Percentiles rank a stretch among this genome's conserved stretches.
These are phyloP conservation scores for Yarrowia yakushimensis DNA, from an alignment of 805 yeast species.

Conservation along the genomic window DNA sequence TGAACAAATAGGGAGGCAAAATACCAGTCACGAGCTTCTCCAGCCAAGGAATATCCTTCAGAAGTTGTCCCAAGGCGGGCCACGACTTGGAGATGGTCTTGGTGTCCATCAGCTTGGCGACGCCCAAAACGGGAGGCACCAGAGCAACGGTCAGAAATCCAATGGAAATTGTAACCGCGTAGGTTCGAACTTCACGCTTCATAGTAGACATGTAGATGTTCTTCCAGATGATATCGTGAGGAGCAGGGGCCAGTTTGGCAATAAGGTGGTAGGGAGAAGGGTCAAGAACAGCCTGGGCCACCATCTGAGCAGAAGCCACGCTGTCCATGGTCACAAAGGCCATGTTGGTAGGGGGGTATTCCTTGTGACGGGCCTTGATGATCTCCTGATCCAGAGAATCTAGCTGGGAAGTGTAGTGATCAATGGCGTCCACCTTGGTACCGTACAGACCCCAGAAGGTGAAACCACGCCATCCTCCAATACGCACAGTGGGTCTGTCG, in stretches of 20 bases:
- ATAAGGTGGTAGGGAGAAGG: slow-evolving; percentile 82
- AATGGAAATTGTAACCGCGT: slow-evolving; percentile 61
- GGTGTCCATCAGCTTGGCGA: slow-evolving; percentile 77
- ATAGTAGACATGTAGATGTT: slow-evolving; percentile 76
- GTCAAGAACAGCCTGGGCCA: slow-evolving; percentile 91
- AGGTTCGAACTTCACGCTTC: slow-evolving; percentile 63
- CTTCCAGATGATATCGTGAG: slow-evolving; percentile 92
- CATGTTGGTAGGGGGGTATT: slow-evolving; percentile 78
- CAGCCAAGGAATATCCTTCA: slow-evolving; percentile 66
- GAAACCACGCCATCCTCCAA: slow-evolving; percentile 41
- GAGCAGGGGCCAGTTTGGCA: slow-evolving; percentile 88
- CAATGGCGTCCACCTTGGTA: slow-evolving; percentile 73
- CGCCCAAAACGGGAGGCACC: slow-evolving; percentile 76
- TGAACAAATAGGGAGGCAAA: slow-evolving; percentile 86
- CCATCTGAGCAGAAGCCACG: slow-evolving; percentile 93
- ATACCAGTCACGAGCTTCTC: slow-evolving; percentile 79
- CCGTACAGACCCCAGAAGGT: slow-evolving; percentile 59
- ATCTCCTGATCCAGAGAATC: slow-evolving; percentile 71
- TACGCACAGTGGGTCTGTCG: slow-evolving; percentile 59
- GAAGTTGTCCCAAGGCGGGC: slow-evolving; percentile 72
- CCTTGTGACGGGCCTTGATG: slow-evolving; percentile 55
- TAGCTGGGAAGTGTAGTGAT: slow-evolving; percentile 65
- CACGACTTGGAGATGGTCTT: slow-evolving; percentile 75
- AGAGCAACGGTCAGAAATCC: slow-evolving; percentile 67
- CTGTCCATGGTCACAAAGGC: slow-evolving; percentile 94